Evolutionary conservation across 192 early-diverging fungal species (phyloP), one percentile per base, ranked within the genome.

Genomic region (Obelidium mucronatum): DNA sequence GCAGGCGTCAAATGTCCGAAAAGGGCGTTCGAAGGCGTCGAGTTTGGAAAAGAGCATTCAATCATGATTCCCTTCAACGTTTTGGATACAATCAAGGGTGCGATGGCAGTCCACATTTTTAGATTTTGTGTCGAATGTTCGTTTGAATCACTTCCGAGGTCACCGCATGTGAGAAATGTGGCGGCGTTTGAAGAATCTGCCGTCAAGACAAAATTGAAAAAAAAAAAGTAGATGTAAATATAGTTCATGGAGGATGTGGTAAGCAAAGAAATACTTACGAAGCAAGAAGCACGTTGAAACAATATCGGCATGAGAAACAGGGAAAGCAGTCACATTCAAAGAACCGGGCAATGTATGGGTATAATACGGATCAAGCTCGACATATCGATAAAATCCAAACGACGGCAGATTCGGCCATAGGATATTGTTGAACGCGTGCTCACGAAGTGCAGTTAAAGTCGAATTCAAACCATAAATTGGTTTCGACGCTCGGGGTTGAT

Each of bases 1-100:
- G 6, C 28, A 5, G 73, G 73, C 62, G 73, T 75, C 28, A 75
- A 53, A 66, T 75, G 73, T 8, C 73, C 73, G 52, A 65, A 75
- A 30, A 75, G 30, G 11, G 28, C 6, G 22, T 11, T 11, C 15
- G 55, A 19, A 2, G 73, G 44, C 19, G 58, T 62, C 17, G n/a
- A 33, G 31, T 64, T n/a, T 8, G 44, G 37, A 30, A 64, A 75
- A 15, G 73, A 75, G 42, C 61, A 63, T n/a, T 75, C 73, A 26
- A 75, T 62, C 73, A 75, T 67, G 17, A 75, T 67, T 3, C 42
- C 48, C 40, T 54, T 75, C 37, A 75, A 35, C 17, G 37, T 22
- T 6, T 30, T 13, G 19, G 22, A 31, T 33, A 28, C 36, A 34
- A 75, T 33, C 8, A 75, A 42, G 22, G 59, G 61, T 53, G 73